Evolutionary conservation across 768 basidiomycete species (phyloP).

Genomic region (Lactarius quietus): DNA sequence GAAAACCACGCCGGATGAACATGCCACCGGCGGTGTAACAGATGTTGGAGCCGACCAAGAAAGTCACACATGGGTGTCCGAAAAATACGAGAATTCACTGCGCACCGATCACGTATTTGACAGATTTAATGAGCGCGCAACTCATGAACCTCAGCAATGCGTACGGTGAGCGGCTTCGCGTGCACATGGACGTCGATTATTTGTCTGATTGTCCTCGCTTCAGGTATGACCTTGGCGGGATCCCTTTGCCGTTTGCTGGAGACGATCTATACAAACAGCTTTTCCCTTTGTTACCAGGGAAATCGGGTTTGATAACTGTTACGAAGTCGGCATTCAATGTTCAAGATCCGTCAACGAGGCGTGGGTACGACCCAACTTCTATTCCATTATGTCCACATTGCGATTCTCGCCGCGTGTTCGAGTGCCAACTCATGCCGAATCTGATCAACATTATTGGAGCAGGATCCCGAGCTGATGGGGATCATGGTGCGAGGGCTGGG

Average conservation of each 20-base stretch:
- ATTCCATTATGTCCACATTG: conserved; percentile 70
- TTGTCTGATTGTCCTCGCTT: conserved; percentile 9
- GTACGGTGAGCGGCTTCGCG: conserved; percentile 56
- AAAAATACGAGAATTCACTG: conserved; percentile 78
- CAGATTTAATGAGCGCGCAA: conserved; percentile 70
- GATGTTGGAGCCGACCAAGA: conserved; percentile 41
- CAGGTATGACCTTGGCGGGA: conserved; percentile 86
- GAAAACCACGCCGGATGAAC: conserved; percentile 40
- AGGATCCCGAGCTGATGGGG: conserved; percentile 26
- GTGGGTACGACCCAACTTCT: conserved; percentile 50
- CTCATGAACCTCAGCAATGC: conserved; percentile 75
- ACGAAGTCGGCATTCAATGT: conserved; percentile 62
- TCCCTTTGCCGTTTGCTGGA: conserved; percentile 81
- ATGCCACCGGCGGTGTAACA: conserved; percentile 39
- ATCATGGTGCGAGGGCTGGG: conserved; percentile 32
- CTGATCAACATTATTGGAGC: conserved; percentile 71
- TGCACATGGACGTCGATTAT: background rate
- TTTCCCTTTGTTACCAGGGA: conserved; percentile 55
- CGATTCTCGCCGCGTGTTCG: conserved; percentile 67
- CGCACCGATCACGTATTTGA: conserved; percentile 85
- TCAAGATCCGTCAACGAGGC: conserved; percentile 39
- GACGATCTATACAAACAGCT: conserved; percentile 68
- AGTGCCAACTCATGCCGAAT: conserved; percentile 94
- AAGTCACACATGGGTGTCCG: conserved; percentile 57
- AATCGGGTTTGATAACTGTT: conserved; percentile 44